Evolutionary conservation across 441 rosid genomes (phyloP).

Genomic region (Euphorbia schlechtendalii): DNA sequence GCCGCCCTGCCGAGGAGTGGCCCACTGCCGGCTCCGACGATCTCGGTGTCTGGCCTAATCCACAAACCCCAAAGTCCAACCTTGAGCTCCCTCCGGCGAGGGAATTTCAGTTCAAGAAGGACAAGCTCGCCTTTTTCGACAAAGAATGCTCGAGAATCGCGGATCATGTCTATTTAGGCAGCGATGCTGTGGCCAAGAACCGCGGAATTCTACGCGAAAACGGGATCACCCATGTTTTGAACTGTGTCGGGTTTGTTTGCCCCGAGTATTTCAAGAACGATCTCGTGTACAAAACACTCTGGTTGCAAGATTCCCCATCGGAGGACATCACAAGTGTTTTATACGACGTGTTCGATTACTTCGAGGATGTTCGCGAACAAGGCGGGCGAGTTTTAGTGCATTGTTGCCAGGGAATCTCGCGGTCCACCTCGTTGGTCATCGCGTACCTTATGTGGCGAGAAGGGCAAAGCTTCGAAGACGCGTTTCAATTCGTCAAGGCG

Average conservation of each 20-base stretch:
- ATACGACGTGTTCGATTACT: constrained; percentile 77
- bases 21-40: constrained; percentile 72
- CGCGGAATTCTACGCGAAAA: constrained; percentile 49
- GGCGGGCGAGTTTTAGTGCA: constrained; percentile 67
- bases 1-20: constrained; percentile 62
- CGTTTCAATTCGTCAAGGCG: constrained; percentile 70
- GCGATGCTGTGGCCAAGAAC: constrained; percentile 69
- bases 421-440: constrained; percentile 67
- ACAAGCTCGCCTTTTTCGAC: constrained; percentile 66
- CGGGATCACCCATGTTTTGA: constrained; percentile 70
- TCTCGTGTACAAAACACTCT: constrained; percentile 70
- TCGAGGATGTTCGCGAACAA: constrained; percentile 71
- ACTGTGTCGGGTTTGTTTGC: constrained; percentile 75
- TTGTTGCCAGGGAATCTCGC: constrained; percentile 70
- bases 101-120: constrained; percentile 58
- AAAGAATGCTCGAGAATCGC: constrained; percentile 72
- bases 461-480: constrained; percentile 73
- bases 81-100: constrained; percentile 29
- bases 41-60: constrained; percentile 74
- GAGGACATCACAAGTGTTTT: constrained; percentile 77
- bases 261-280: constrained; percentile 74
- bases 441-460: constrained; percentile 84
- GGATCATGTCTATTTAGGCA: constrained; percentile 59
- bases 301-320: constrained; percentile 67
- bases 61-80: constrained; percentile 53